Base-by-base conservation (phyloP, 176 grass and related monocot genomes). In the Calamus simplicifolius region DNA sequence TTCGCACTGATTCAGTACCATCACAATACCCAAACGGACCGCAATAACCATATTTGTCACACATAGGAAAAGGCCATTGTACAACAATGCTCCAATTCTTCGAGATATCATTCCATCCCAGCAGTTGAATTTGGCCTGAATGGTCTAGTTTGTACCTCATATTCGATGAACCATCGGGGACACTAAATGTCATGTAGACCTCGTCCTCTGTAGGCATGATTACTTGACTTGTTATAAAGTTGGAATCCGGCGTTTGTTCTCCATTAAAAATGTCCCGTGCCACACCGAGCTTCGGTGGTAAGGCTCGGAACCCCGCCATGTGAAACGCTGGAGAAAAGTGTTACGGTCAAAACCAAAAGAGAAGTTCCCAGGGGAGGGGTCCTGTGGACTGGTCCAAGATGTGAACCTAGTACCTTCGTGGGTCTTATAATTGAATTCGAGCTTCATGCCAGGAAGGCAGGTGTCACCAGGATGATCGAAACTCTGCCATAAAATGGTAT, bases 1-100 rank as follows among this genome's bases (percentile, higher is more conserved):
- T 19, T 10, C 71, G 50, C 14, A 54, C 18, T 16, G 23, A 51
- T 29, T 29, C 30, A 19, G 13, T 79, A 55, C 25, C 63, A 51
- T 82, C 71, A 0, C 84, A 82, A 55, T 75, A 87, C 48, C 71
- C 63, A 2, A 56, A 79, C 18, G 71, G 71, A 60, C 79, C 79
- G 15, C 79, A 82, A 4, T 49, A 71, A 17, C 18, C 59, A 55
- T 82, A 82, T 14, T 23, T 23, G 21, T 23, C 21, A 23, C 21
- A 23, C 21, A 23, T 23, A 23, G 21, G 21, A 23, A 1, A 23
- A 23, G 21, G 21, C 21, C 21, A 23, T 23, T 23, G 21, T 23
- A 1, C 1, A 23, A 23, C 21, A 23, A 23, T 23, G 21, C 21
- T 23, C 21, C 21, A 23, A 23, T 23, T 23, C 21, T 23, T 23